phyloP scores from a whole-genome alignment of 108 stramenopile genomes.

The Aurantiochytrium sp. region DNA sequence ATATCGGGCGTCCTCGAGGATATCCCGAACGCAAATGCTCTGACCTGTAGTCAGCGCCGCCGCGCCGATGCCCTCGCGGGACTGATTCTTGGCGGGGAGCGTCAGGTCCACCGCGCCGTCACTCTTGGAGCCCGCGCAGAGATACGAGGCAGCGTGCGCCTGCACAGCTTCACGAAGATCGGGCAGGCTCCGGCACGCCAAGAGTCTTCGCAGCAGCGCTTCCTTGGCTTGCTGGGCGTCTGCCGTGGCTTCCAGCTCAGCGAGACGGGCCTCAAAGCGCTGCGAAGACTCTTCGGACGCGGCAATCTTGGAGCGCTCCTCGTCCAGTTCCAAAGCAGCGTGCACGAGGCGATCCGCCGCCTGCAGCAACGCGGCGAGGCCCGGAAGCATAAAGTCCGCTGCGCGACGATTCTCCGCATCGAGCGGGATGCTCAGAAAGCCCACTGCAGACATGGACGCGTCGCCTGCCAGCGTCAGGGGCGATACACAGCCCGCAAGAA shows the following conservation, averaged over 20 bases:
- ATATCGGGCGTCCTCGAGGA: background rate
- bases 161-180: background rate
- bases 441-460: background rate
- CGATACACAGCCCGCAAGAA: background rate
- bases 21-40: background rate
- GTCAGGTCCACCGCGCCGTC: background rate
- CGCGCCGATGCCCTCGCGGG: background rate
- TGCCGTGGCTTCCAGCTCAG: background rate
- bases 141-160: background rate
- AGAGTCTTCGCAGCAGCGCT: background rate
- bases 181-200: background rate
- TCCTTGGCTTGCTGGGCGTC: background rate
- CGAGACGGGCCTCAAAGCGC: background rate
- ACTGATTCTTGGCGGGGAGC: background rate
- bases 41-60: background rate
- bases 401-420: background rate
- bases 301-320: background rate
- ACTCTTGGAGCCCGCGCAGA: background rate
- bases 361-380: background rate
- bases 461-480: background rate
- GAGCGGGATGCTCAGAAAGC: background rate
- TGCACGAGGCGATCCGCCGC: background rate
- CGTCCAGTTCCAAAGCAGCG: background rate
- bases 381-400: background rate
- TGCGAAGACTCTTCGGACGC: background rate